Evolutionary conservation across 495 filamentous ascomycete species (phyloP).

Genomic region (Trichoderma parareesei): DNA sequence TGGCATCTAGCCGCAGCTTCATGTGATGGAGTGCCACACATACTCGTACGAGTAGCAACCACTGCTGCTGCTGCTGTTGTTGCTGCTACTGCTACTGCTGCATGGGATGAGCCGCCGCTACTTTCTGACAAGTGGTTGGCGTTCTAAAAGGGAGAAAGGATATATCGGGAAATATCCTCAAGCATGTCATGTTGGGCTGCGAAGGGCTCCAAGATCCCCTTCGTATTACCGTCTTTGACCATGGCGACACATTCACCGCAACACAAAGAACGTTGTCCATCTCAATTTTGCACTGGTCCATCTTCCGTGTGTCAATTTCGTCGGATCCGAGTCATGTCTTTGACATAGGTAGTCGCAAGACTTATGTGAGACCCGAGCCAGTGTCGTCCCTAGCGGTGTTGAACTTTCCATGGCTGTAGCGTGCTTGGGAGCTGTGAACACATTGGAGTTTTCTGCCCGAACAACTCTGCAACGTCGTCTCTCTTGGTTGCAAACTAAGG

Average conservation of each 20-base stretch:
- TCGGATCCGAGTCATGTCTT: background rate
- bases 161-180: background rate
- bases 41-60: background rate
- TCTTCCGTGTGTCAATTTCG: background rate
- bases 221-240: background rate
- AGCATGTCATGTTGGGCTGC: background rate
- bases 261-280: background rate
- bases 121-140: too few relatives aligned
- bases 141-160: background rate
- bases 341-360: background rate
- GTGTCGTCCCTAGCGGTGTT: background rate
- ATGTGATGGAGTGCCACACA: slow-evolving; percentile 2
- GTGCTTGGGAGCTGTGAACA: too few relatives aligned
- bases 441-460: too few relatives aligned
- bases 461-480: too few relatives aligned
- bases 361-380: background rate
- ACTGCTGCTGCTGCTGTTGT: background rate
- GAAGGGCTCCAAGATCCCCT: background rate
- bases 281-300: background rate
- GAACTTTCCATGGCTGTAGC: background rate
- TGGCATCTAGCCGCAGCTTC: background rate
- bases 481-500: too few relatives aligned
- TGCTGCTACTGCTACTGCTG: background rate
- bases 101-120: too few relatives aligned
- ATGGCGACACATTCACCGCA: slow-evolving; percentile 5